Percentiles rank a stretch among this genome's conserved stretches.
phyloP scores from a whole-genome alignment of 306 rosid species.

The Quercus bicolor region DNA sequence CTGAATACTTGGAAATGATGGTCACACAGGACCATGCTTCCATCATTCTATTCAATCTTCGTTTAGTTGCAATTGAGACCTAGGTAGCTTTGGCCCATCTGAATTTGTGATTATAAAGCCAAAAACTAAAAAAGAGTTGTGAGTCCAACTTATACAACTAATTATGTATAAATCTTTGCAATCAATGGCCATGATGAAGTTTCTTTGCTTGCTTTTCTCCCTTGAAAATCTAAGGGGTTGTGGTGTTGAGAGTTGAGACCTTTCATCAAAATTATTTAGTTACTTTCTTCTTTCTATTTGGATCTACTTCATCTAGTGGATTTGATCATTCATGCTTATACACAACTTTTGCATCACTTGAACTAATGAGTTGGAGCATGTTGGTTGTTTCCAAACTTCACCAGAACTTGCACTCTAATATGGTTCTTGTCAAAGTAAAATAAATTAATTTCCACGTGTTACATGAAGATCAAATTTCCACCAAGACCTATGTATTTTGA shows the following conservation, averaged over 20 bases:
- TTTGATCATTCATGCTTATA: neutral
- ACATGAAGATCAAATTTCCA: neutral
- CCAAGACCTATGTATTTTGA: neutral
- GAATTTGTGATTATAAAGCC: conserved; percentile 10
- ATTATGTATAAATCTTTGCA: neutral
- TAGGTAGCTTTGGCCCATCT: conserved; percentile 47
- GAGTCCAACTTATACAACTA: neutral
- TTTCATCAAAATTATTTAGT: neutral
- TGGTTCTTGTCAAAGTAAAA: neutral
- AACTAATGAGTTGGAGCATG: neutral
- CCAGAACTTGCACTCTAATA: neutral
- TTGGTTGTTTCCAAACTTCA: neutral
- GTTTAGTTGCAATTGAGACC: conserved; percentile 42
- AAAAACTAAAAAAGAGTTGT: neutral
- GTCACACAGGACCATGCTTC: conserved; percentile 30
- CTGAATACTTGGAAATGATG: conserved; percentile 17
- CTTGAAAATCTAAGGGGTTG: neutral
- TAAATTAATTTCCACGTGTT: neutral
- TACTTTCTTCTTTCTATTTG: neutral
- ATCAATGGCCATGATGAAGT: neutral
- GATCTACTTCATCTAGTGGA: neutral
- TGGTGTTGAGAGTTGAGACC: neutral
- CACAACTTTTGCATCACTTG: neutral
- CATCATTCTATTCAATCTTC: conserved; percentile 40
- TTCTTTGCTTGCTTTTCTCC: neutral